phyloP scores from a whole-genome alignment of 306 rosid species.

The Trifolium pratense region DNA sequence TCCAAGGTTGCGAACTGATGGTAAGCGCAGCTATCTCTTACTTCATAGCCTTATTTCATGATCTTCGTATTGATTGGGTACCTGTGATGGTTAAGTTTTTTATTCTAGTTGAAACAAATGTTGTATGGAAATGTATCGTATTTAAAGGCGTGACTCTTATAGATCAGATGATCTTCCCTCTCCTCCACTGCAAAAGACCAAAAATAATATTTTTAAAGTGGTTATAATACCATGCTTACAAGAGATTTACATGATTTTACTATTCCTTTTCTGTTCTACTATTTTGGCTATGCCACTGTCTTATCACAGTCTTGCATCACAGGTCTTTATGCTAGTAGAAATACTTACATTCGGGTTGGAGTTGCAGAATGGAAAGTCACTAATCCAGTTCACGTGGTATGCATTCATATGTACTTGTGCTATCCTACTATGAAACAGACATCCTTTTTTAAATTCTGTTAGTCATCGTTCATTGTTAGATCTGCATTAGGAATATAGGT shows the following conservation, averaged over 20 bases:
- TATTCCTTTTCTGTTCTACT: conserved; percentile 1
- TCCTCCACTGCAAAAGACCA: neutral
- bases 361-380: conserved; percentile 90
- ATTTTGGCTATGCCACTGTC: conserved; percentile 33
- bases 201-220: neutral
- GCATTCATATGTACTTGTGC: conserved; percentile 30
- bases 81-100: neutral
- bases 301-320: conserved; percentile 40
- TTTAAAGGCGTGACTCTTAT: conserved; percentile 6
- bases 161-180: conserved; percentile 3
- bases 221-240: conserved; percentile 15
- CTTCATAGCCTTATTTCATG: conserved; percentile 31
- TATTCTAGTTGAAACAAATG: conserved; percentile 6
- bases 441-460: neutral
- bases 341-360: conserved; percentile 90
- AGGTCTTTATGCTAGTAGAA: conserved; percentile 97
- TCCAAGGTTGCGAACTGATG: conserved; percentile 92
- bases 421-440: conserved; percentile 3
- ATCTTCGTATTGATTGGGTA: conserved; percentile 15
- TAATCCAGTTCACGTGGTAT: conserved; percentile 94
- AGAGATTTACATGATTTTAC: conserved; percentile 6
- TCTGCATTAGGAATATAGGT: conserved; percentile 4
- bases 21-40: conserved; percentile 47
- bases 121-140: neutral
- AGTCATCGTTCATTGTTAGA: conserved; percentile 5